These are phyloP conservation scores for Nepenthes gracilis DNA, from an alignment of 148 eudicot genomes.

Conservation along the genomic window DNA sequence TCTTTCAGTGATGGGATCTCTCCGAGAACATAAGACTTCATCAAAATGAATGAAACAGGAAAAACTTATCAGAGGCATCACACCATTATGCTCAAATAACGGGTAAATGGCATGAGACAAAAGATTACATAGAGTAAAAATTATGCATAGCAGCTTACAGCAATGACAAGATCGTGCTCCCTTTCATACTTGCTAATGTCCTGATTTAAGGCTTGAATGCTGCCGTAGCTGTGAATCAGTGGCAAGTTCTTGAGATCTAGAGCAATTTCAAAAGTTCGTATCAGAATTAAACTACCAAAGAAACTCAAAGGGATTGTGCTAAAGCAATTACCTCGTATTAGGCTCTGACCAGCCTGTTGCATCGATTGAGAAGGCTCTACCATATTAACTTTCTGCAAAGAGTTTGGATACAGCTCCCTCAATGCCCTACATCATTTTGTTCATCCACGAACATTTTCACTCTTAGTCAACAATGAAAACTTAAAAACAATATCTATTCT, in stretches of 20 bases:
- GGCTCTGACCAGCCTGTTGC: constrained; percentile 89
- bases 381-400: constrained; percentile 45
- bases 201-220: constrained; percentile 52
- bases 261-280: constrained; percentile 4
- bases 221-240: constrained; percentile 60
- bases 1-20: constrained; percentile 84
- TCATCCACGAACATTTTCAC: not conserved
- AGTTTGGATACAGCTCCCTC: constrained; percentile 65
- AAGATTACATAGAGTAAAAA: not conserved
- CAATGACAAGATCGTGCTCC: constrained; percentile 86
- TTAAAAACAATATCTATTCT: not conserved
- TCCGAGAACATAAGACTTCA: constrained; percentile 96
- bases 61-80: not conserved
- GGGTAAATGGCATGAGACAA: not conserved
- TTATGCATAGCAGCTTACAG: constrained; percentile 42
- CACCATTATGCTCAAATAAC: not conserved
- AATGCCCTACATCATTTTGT: constrained; percentile 47
- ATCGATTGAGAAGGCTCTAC: constrained; percentile 81
- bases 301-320: not conserved
- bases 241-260: constrained; percentile 72
- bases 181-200: constrained; percentile 57
- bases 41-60: not conserved
- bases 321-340: constrained; percentile 39
- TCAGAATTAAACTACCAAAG: constrained; percentile 3
- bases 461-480: not conserved